Percentiles rank a stretch among this genome's conserved stretches.
Conservation (phyloP, 129 eudicot species). For the Flaveria ramosissima region DNA sequence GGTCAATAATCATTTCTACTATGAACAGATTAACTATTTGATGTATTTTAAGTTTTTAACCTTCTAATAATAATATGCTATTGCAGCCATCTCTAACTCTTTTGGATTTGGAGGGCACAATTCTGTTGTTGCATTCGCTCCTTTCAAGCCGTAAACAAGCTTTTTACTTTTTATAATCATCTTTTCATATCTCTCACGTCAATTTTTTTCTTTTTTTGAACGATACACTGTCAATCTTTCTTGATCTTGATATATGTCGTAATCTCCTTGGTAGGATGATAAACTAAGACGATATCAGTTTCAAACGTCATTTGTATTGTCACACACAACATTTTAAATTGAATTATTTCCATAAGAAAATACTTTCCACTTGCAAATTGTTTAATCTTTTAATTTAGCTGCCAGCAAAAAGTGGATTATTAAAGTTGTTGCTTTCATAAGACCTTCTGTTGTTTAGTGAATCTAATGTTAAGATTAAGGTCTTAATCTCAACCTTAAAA, state of each 20-base stretch:
- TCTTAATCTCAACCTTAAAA: slow-evolving; percentile 25
- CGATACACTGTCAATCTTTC: too few relatives aligned
- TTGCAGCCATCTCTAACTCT: slow-evolving; percentile 70
- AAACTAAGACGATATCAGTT: too few relatives aligned
- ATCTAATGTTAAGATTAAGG: slow-evolving; percentile 20
- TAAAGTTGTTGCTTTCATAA: slow-evolving; percentile 31
- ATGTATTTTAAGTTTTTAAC: background rate
- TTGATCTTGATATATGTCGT: background rate
- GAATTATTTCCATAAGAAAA: background rate
- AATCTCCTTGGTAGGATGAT: background rate
- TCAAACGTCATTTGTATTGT: slow-evolving; percentile 28
- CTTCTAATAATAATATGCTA: too few relatives aligned
- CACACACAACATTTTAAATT: slow-evolving; percentile 25
- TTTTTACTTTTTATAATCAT: background rate
- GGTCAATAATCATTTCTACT: background rate
- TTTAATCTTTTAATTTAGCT: slow-evolving; percentile 20
- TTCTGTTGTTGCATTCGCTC: slow-evolving; percentile 66
- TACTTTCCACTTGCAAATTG: background rate
- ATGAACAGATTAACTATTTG: background rate
- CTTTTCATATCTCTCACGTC: too few relatives aligned
- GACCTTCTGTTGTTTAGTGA: slow-evolving; percentile 29
- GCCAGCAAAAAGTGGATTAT: slow-evolving; percentile 22
- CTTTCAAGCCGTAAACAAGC: slow-evolving; percentile 43
- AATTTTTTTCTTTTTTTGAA: slow-evolving; percentile 1
- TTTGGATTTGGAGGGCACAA: slow-evolving; percentile 70